A percentile compares a stretch with the other conserved stretches of the same genome.
Evolutionary conservation across 139 green algal species (phyloP).

Genomic region (Chlamydomonas schloesseri): DNA sequence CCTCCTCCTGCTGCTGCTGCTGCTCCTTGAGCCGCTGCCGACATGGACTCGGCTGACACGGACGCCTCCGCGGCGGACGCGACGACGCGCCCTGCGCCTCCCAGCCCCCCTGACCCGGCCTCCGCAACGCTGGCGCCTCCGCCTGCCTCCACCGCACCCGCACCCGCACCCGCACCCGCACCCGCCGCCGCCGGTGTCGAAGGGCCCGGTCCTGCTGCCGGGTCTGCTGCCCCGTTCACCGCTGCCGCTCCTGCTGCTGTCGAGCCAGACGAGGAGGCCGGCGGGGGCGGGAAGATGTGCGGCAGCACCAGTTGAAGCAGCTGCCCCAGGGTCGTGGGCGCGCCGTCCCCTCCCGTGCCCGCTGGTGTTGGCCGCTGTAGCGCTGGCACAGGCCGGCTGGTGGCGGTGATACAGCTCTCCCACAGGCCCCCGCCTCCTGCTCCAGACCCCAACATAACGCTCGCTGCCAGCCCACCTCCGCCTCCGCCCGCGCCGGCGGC

Average conservation of each 20-base stretch:
- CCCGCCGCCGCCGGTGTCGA: neutral
- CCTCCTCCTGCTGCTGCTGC: too few relatives aligned
- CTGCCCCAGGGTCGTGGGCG: constrained; percentile 6
- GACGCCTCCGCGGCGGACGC: too few relatives aligned
- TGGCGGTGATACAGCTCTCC: neutral
- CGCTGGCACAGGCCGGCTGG: constrained; percentile 13
- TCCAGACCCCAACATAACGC: neutral
- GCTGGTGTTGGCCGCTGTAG: too few relatives aligned
- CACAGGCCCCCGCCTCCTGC: constrained; percentile 1
- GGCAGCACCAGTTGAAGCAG: constrained; percentile 16
- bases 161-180: neutral
- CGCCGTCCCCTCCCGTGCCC: neutral
- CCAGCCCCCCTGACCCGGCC: neutral
- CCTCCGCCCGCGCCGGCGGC: neutral
- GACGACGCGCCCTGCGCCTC: neutral
- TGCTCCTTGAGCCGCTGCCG: too few relatives aligned
- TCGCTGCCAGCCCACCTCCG: neutral
- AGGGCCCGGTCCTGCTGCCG: neutral
- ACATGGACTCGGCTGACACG: too few relatives aligned
- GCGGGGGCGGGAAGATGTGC: constrained; percentile 6
- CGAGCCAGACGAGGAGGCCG: too few relatives aligned
- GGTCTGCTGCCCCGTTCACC: too few relatives aligned
- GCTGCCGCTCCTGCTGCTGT: neutral
- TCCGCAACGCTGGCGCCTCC: neutral
- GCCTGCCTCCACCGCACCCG: neutral